These are phyloP conservation scores for Pseudogymnoascus verrucosus DNA, from an alignment of 2,329 filamentous ascomycete genomes.

Conservation along the genomic window DNA sequence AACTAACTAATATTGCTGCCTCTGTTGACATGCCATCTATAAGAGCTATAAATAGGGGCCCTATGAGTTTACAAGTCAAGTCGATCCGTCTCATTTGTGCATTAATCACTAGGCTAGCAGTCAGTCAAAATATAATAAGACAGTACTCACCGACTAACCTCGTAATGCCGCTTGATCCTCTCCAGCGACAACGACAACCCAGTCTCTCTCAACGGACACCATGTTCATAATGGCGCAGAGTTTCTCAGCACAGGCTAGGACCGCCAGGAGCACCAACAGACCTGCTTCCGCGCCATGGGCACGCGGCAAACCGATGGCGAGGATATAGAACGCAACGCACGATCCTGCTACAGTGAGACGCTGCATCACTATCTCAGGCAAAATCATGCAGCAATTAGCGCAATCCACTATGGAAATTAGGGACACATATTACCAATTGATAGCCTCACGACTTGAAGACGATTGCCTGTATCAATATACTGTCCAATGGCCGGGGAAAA, in stretches of 20 bases:
- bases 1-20: conserved; percentile 40
- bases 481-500: conserved; percentile 51
- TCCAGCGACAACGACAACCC: conserved; percentile 48
- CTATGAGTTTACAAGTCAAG: conserved; percentile 48
- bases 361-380: conserved; percentile 26
- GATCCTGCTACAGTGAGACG: conserved; percentile 36
- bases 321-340: conserved; percentile 38
- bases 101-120: conserved; percentile 37
- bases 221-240: conserved; percentile 55
- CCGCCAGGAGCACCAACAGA: conserved; percentile 31
- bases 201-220: conserved; percentile 64
- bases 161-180: conserved; percentile 25
- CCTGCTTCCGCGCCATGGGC: conserved; percentile 11
- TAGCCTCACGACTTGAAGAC: conserved; percentile 38
- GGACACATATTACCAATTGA: conserved; percentile 23
- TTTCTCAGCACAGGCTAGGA: conserved; percentile 63
- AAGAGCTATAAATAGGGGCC: conserved; percentile 43
- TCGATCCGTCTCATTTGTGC: conserved; percentile 53
- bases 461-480: conserved; percentile 48
- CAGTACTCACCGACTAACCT: conserved; percentile 11
- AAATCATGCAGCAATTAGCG: not conserved
- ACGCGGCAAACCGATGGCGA: conserved; percentile 19
- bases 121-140: not conserved
- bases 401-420: conserved; percentile 1
- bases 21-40: conserved; percentile 39